Conservation (phyloP, 140 eudicot species). For the Anethum foeniculum region DNA sequence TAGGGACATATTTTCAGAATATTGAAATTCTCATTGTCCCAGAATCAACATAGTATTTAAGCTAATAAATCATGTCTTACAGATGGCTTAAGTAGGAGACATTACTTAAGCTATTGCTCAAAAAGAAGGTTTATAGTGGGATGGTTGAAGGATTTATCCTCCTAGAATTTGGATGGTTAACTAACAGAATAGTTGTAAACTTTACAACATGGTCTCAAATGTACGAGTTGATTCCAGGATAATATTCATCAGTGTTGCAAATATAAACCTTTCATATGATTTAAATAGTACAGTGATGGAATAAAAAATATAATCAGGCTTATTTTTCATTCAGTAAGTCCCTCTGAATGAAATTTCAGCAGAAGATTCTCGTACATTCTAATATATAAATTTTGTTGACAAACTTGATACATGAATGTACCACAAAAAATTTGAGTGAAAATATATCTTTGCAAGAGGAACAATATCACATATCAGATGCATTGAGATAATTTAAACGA, state of each 20-base stretch:
- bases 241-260: background rate
- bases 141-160: background rate
- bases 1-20: background rate
- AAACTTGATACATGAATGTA: background rate
- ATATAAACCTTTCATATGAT: background rate
- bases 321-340: background rate
- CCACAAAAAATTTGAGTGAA: background rate
- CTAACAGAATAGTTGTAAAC: background rate
- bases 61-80: background rate
- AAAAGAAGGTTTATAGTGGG: background rate
- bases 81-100: background rate
- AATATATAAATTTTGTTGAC: background rate
- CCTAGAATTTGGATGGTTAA: background rate
- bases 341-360: background rate
- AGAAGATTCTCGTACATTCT: background rate
- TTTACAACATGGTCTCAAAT: background rate
- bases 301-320: background rate
- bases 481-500: background rate
- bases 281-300: background rate
- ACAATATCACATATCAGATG: background rate
- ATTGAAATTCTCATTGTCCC: background rate
- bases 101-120: background rate
- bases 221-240: background rate
- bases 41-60: background rate
- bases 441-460: background rate